These are phyloP conservation scores for Talaromyces marneffei DNA, from an alignment of 2,329 filamentous ascomycete species.

Conservation along the genomic window DNA sequence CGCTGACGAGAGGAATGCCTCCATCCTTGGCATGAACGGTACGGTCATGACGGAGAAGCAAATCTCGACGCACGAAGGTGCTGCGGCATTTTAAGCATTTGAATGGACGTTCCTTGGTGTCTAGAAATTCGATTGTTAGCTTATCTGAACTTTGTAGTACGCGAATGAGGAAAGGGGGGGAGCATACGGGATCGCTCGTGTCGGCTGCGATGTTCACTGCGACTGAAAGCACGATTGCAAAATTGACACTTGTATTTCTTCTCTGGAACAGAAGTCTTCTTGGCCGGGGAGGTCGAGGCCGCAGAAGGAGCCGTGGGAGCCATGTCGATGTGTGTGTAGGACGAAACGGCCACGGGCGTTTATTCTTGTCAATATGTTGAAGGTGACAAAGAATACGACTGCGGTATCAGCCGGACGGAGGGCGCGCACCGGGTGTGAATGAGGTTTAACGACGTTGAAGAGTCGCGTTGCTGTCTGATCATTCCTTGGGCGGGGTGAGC, in stretches of 20 bases:
- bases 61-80: constrained; percentile 95
- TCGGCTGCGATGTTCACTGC: constrained; percentile 92
- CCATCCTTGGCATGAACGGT: constrained; percentile 98
- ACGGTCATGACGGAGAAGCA: constrained; percentile 92
- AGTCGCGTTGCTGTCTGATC: constrained; percentile 38
- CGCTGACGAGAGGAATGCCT: constrained; percentile 85
- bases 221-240: constrained; percentile 93
- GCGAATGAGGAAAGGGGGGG: neutral
- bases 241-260: constrained; percentile 99
- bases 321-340: constrained; percentile 27
- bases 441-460: constrained; percentile 34
- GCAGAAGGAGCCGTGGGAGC: constrained; percentile 51
- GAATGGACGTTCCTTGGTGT: constrained; percentile 98
- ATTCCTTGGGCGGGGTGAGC: constrained; percentile 37
- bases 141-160: neutral
- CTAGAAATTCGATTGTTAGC: constrained; percentile 43
- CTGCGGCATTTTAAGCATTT: constrained; percentile 98
- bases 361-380: constrained; percentile 25
- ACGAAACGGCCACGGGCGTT: constrained; percentile 15
- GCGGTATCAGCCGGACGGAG: constrained; percentile 36
- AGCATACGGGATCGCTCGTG: constrained; percentile 97
- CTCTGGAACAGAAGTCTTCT: constrained; percentile 78
- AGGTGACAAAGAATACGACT: constrained; percentile 21
- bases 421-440: constrained; percentile 40
- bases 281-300: constrained; percentile 67